Conservation (phyloP, 148 eudicot species). For the Vaccinium vitisidaea region DNA sequence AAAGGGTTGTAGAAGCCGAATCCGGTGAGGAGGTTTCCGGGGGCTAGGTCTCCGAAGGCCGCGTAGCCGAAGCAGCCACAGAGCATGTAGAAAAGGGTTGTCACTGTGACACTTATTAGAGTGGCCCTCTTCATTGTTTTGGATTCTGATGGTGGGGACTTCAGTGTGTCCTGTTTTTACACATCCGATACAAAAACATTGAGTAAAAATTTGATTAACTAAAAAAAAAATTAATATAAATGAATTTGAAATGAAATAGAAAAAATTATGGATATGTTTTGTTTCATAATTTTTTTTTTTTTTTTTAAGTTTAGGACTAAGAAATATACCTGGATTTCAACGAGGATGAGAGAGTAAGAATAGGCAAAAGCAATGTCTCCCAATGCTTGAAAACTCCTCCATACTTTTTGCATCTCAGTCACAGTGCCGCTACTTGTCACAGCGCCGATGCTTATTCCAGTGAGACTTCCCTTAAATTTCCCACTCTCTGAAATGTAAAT, state of each 20-base stretch:
- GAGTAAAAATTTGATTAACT: background rate
- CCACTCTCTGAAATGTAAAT: slow-evolving; percentile 19
- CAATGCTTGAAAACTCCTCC: slow-evolving; percentile 47
- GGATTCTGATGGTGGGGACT: slow-evolving; percentile 45
- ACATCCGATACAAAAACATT: background rate
- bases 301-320: background rate
- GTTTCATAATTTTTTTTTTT: background rate
- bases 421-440: slow-evolving; percentile 33
- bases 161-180: slow-evolving; percentile 38
- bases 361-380: slow-evolving; percentile 51
- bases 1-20: slow-evolving; percentile 49
- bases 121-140: slow-evolving; percentile 49
- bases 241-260: too few species aligned
- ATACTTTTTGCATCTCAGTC: slow-evolving; percentile 31
- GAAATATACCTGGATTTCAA: slow-evolving; percentile 42
- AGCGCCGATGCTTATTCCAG: slow-evolving; percentile 38
- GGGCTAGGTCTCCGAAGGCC: slow-evolving; percentile 40
- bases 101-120: slow-evolving; percentile 31
- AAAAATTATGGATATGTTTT: too few species aligned
- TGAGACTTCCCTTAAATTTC: slow-evolving; percentile 35
- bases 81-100: slow-evolving; percentile 45
- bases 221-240: background rate
- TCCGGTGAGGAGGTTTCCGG: slow-evolving; percentile 48
- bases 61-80: slow-evolving; percentile 56
- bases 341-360: slow-evolving; percentile 41